A percentile compares a stretch with the other conserved stretches of the same genome.
phyloP scores from a whole-genome alignment of 2,329 filamentous ascomycete genomes.

The Penicillium sumatraense region DNA sequence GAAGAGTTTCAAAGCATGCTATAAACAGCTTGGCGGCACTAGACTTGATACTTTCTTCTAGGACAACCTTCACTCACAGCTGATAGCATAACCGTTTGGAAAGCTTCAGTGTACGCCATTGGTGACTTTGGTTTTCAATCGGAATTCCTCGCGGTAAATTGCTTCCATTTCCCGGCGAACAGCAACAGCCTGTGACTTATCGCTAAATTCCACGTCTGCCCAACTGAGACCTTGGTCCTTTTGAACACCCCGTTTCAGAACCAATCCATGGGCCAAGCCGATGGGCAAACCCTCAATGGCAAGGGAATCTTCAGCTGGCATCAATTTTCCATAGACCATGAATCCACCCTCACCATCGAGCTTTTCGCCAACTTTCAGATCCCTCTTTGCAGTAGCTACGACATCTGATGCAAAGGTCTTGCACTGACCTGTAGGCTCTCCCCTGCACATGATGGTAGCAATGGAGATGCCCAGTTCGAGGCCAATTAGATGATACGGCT shows the following conservation, averaged over 20 bases:
- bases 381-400: background rate
- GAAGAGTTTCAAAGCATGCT: too few species aligned
- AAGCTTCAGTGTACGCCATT: background rate
- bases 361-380: background rate
- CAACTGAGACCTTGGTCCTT: background rate
- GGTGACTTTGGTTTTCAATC: background rate
- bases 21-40: too few species aligned
- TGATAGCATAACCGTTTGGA: too few species aligned
- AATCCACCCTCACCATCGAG: constrained; percentile 4
- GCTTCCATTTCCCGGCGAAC: constrained; percentile 2
- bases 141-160: background rate
- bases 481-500: background rate
- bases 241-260: background rate
- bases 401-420: background rate
- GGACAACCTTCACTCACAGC: too few species aligned
- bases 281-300: constrained; percentile 1
- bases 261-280: constrained; percentile 1
- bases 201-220: background rate
- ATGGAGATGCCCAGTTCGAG: background rate
- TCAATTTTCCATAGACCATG: constrained; percentile 5
- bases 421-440: background rate
- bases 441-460: background rate
- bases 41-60: too few species aligned
- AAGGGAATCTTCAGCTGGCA: constrained; percentile 1
- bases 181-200: background rate